Evolutionary conservation across 2,329 filamentous ascomycete species (phyloP).

Genomic region (Scolecobasidium constrictum): DNA sequence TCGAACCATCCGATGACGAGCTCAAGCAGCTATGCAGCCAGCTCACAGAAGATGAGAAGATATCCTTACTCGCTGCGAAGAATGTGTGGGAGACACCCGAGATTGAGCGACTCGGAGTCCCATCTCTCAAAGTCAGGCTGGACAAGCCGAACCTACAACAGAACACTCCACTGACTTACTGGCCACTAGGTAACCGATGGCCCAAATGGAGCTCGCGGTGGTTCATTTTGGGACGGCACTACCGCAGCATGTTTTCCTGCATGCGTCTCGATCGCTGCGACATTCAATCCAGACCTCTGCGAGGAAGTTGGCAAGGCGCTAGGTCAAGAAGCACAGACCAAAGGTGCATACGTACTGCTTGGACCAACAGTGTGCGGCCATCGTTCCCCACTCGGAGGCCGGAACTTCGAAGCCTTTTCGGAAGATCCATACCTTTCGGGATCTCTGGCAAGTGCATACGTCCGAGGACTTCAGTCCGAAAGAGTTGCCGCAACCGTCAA

Average conservation of each 20-base stretch:
- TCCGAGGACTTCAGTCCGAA: constrained; percentile 17
- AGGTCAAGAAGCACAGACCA: constrained; percentile 43
- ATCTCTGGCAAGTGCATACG: not conserved
- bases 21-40: not conserved
- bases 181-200: constrained; percentile 46
- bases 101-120: constrained; percentile 51
- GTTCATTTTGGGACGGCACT: constrained; percentile 52
- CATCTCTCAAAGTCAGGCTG: constrained; percentile 51
- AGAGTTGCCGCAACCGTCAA: constrained; percentile 4
- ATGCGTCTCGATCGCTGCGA: constrained; percentile 46
- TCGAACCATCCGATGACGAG: not conserved
- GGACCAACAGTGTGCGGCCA: constrained; percentile 56
- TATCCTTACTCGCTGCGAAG: not conserved
- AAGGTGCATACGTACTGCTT: constrained; percentile 47
- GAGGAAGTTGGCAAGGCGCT: constrained; percentile 41
- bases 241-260: constrained; percentile 52
- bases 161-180: too few species aligned
- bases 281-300: constrained; percentile 45
- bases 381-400: constrained; percentile 36
- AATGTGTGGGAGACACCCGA: constrained; percentile 19
- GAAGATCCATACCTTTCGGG: constrained; percentile 6
- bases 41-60: not conserved
- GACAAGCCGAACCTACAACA: too few species aligned
- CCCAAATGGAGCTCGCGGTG: constrained; percentile 58
- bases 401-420: constrained; percentile 10